A percentile compares a stretch with the other conserved stretches of the same genome.
These are phyloP conservation scores for Paecilomyces dactylethromorphus DNA, from an alignment of 2,329 filamentous ascomycete genomes.

Conservation along the genomic window DNA sequence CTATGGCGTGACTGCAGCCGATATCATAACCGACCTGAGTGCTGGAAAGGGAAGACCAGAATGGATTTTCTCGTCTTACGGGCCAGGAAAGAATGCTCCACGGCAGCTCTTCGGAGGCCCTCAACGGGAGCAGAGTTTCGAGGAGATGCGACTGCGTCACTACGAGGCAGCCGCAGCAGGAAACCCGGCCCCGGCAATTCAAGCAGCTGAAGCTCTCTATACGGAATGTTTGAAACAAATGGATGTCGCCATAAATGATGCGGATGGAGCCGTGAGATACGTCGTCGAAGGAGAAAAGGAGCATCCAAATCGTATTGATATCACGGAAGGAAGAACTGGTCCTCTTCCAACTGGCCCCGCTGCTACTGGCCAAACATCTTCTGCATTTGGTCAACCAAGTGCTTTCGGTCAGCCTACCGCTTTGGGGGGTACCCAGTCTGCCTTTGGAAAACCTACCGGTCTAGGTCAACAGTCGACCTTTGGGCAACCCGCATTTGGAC, in stretches of 20 bases:
- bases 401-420: slow-evolving; percentile 30
- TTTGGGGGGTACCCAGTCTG: slow-evolving; percentile 9
- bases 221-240: slow-evolving; percentile 65
- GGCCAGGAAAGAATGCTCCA: slow-evolving; percentile 68
- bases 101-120: slow-evolving; percentile 77
- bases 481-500: slow-evolving; percentile 24
- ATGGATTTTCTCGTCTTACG: slow-evolving; percentile 86
- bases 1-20: slow-evolving; percentile 51
- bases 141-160: slow-evolving; percentile 71
- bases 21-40: slow-evolving; percentile 61
- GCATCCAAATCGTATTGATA: slow-evolving; percentile 68
- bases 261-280: slow-evolving; percentile 66
- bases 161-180: slow-evolving; percentile 60
- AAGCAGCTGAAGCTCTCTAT: slow-evolving; percentile 50
- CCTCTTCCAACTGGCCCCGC: slow-evolving; percentile 7
- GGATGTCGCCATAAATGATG: slow-evolving; percentile 60
- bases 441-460: slow-evolving; percentile 18
- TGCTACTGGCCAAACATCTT: slow-evolving; percentile 20
- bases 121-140: slow-evolving; percentile 75
- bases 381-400: slow-evolving; percentile 18
- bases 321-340: slow-evolving; percentile 24
- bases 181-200: slow-evolving; percentile 49
- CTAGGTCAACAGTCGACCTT: slow-evolving; percentile 28
- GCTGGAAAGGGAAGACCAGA: slow-evolving; percentile 58
- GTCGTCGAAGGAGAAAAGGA: slow-evolving; percentile 59